Evolutionary conservation across 2,329 filamentous ascomycete species (phyloP).

Genomic region (Fusarium lyarnte): DNA sequence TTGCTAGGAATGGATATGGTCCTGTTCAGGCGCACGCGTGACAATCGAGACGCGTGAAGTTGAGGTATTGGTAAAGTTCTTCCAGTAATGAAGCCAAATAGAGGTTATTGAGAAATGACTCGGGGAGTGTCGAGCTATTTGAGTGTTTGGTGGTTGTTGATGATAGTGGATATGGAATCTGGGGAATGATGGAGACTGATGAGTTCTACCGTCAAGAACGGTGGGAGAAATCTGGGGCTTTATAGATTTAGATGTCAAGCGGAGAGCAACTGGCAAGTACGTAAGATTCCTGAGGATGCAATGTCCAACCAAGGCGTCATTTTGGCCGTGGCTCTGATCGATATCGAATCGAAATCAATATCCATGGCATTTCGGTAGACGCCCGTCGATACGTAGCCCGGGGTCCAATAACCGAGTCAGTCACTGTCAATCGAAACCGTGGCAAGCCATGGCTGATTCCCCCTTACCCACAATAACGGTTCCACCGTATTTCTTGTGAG

Average conservation of each 20-base stretch:
- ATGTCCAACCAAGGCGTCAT: conserved; percentile 19
- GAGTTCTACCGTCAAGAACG: conserved; percentile 53
- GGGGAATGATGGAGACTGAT: conserved; percentile 33
- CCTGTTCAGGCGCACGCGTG: conserved; percentile 37
- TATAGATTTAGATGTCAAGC: conserved; percentile 44
- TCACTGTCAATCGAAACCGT: conserved; percentile 24
- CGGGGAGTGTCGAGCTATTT: conserved; percentile 17
- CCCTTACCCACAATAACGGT: conserved; percentile 41
- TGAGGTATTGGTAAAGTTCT: neutral
- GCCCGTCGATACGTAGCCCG: conserved; percentile 35
- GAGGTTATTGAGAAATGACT: neutral
- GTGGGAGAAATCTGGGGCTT: conserved; percentile 47
- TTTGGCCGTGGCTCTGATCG: conserved; percentile 27
- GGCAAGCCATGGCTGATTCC: conserved; percentile 29
- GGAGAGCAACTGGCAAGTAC: conserved; percentile 15
- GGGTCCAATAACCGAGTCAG: conserved; percentile 40
- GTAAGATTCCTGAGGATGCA: conserved; percentile 29
- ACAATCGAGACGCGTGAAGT: conserved; percentile 1
- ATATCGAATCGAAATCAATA: conserved; percentile 29
- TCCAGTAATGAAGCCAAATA: neutral
- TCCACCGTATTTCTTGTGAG: conserved; percentile 31
- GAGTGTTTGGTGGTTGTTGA: conserved; percentile 10
- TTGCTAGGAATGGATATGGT: conserved; percentile 17
- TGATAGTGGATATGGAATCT: conserved; percentile 29
- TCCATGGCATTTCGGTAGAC: conserved; percentile 25